Conservation (phyloP, 331 rosid species). For the Dryas integrifolia region DNA sequence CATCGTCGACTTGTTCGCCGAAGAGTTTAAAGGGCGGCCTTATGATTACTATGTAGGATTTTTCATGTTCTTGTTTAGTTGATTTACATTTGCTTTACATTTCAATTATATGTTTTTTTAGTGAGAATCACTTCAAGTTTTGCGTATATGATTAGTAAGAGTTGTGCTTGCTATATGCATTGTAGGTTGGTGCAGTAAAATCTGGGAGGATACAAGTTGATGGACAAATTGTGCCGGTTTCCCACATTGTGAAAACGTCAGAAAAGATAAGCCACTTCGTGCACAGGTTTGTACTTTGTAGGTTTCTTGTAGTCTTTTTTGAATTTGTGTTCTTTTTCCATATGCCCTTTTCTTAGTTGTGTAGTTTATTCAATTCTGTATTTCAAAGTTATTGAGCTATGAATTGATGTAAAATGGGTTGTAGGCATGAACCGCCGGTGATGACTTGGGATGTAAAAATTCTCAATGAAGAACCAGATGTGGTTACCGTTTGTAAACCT, state of each 20-base stretch:
- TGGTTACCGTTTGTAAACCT: constrained; percentile 81
- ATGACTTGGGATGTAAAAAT: constrained; percentile 61
- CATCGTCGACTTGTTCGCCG: constrained; percentile 76
- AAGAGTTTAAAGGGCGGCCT: constrained; percentile 89
- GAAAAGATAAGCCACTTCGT: constrained; percentile 90
- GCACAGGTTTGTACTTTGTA: constrained; percentile 72
- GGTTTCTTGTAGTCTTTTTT: background rate
- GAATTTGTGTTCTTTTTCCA: background rate
- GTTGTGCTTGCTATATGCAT: background rate
- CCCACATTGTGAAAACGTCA: constrained; percentile 60
- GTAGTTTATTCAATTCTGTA: background rate
- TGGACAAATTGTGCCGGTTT: constrained; percentile 47
- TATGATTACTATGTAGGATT: constrained; percentile 71
- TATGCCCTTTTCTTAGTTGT: background rate
- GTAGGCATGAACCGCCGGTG: constrained; percentile 98
- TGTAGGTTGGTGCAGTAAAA: constrained; percentile 53
- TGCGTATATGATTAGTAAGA: background rate
- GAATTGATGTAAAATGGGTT: constrained; percentile 28
- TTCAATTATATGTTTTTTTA: background rate
- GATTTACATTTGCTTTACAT: background rate
- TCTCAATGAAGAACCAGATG: constrained; percentile 63
- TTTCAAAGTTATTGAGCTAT: constrained; percentile 28
- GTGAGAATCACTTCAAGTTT: background rate
- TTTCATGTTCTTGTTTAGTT: background rate
- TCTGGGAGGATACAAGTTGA: constrained; percentile 57